Evolutionary conservation across 345 rosid genomes (phyloP), one percentile per base, ranked within the genome.

Genomic region (Salix udensis): DNA sequence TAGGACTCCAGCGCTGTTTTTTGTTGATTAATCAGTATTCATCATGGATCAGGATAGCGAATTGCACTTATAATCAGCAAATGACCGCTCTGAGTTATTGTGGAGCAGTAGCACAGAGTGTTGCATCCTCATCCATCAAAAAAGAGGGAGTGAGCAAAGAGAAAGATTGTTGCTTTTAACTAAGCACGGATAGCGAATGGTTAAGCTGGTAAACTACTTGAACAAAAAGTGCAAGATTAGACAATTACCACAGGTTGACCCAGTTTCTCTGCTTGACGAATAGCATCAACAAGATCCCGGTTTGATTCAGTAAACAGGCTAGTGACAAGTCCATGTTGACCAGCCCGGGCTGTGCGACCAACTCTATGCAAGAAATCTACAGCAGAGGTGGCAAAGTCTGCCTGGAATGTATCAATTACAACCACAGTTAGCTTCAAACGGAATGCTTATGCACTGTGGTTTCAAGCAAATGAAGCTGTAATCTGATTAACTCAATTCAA

Each of bases 291-390:
- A 69, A 96, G 96, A 77, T 93, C 91, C 21, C 84, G 76, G 68
- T 89, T 92, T 62, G 96, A 84, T 80, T 85, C 87, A 1, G 94
- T 93, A 88, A 88, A 96, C 66, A 96, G 88, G 88, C 91, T 95
- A 67, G 98, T 95, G 82, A 96, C 94, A 34, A 87, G 87, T 76
- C 98, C 98, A 81, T 85, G 85, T 67, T 88, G 97, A 72, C 98
- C 98, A 74, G 98, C 98, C 73, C 98, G 90, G 83, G 96, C 98
- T 80, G 98, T 95, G 65, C 98, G 89, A 55, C 97, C 98, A 68
- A 96, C 85, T 85, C 99, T 89, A 79, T 96, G 99, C 88, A 96
- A 88, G 81, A 91, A 93, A 85, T 93, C 97, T 39, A 95, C 98
- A 7, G 97, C 97, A 71, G 91, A 93, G 58, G 96, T 90, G 1